Conservation (phyloP, 805 yeast genomes). For the Candida hungchunana region DNA sequence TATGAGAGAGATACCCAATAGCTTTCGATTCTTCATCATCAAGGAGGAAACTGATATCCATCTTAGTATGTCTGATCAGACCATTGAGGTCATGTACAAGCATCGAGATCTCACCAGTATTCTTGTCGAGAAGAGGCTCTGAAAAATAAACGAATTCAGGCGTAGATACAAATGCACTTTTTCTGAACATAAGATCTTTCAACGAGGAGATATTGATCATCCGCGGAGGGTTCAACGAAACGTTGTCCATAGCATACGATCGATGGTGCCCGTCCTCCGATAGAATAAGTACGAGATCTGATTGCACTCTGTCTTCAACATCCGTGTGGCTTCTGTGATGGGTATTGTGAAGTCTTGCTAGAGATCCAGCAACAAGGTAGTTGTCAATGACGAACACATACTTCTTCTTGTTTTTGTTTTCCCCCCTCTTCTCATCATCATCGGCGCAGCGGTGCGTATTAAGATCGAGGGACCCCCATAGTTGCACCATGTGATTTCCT, state of each 20-base stretch:
- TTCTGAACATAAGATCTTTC: conserved; percentile 21
- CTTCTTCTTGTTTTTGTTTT: conserved; percentile 23
- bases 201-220: conserved; percentile 40
- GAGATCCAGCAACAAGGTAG: conserved; percentile 6
- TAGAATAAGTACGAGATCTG: conserved; percentile 40
- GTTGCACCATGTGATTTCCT: conserved; percentile 50
- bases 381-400: conserved; percentile 39
- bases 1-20: conserved; percentile 38
- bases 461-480: conserved; percentile 48
- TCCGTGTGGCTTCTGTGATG: conserved; percentile 11
- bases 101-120: conserved; percentile 33
- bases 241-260: conserved; percentile 45
- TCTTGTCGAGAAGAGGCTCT: conserved; percentile 26
- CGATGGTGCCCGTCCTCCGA: conserved; percentile 38
- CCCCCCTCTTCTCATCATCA: too few relatives aligned
- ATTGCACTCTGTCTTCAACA: conserved; percentile 7
- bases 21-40: conserved; percentile 12
- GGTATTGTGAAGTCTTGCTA: conserved; percentile 14
- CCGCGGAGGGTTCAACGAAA: conserved; percentile 53
- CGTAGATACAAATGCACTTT: conserved; percentile 26
- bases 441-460: conserved; percentile 7
- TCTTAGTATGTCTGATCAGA: conserved; percentile 31
- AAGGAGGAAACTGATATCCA: conserved; percentile 25
- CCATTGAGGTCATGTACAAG: conserved; percentile 44
- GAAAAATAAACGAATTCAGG: conserved; percentile 35